Evolutionary conservation across 768 basidiomycete genomes (phyloP).

Genomic region (Antrodiella citrinella): DNA sequence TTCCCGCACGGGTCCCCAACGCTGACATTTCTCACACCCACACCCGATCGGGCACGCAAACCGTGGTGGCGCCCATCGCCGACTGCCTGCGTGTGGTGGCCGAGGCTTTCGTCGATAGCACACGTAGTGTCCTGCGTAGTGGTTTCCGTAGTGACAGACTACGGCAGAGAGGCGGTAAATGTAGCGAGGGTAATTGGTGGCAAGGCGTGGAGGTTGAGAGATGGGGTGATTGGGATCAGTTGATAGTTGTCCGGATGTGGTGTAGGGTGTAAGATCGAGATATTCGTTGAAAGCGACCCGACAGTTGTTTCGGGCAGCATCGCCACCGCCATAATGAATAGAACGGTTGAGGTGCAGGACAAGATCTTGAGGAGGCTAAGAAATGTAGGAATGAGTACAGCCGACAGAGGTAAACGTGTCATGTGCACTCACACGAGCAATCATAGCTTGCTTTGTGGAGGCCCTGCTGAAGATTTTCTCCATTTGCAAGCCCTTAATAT

Average conservation of each 20-base stretch:
- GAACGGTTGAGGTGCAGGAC: conserved; percentile 91
- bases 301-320: conserved; percentile 78
- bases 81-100: conserved; percentile 28
- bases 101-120: conserved; percentile 82
- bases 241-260: conserved; percentile 72
- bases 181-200: conserved; percentile 43
- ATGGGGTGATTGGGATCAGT: conserved; percentile 63
- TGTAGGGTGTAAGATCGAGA: conserved; percentile 85
- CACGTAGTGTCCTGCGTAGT: conserved; percentile 92
- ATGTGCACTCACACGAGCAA: conserved; percentile 60
- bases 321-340: conserved; percentile 59
- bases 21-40: conserved; percentile 37
- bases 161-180: conserved; percentile 80
- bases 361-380: conserved; percentile 77
- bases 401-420: conserved; percentile 1
- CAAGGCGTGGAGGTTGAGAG: conserved; percentile 48
- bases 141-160: conserved; percentile 90
- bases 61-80: conserved; percentile 33
- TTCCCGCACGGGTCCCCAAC: conserved; percentile 50
- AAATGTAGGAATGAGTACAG: conserved; percentile 1
- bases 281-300: conserved; percentile 77
- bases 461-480: conserved; percentile 69
- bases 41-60: conserved; percentile 36
- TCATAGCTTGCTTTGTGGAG: conserved; percentile 88
- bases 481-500: conserved; percentile 70